A percentile compares a stretch with the other conserved stretches of the same genome.
Conservation (phyloP, 306 rosid genomes). For the Glycyrrhiza uralensis region DNA sequence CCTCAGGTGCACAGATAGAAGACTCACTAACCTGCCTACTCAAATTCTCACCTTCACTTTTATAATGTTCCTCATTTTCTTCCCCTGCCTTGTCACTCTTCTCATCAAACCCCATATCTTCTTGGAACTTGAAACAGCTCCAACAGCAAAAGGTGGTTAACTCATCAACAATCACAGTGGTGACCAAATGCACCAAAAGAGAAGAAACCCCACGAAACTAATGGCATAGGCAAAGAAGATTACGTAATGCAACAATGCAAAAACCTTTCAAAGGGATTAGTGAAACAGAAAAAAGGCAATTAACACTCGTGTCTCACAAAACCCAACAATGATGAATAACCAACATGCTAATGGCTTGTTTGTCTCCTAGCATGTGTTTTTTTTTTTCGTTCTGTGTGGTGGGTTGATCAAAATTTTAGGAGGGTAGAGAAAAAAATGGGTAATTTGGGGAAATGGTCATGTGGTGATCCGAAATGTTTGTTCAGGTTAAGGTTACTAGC, state of each 20-base stretch:
- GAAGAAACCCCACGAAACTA: background rate
- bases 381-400: no score
- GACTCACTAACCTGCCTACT: slow-evolving; percentile 46
- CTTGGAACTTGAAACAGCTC: slow-evolving; percentile 45
- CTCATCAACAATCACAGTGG: slow-evolving; percentile 25
- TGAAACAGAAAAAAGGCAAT: slow-evolving; percentile 19
- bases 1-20: slow-evolving; percentile 51
- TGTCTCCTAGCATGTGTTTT: slow-evolving; percentile 24
- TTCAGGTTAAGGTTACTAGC: slow-evolving; percentile 25
- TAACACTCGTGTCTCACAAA: background rate
- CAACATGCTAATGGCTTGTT: slow-evolving; percentile 17
- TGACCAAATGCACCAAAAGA: background rate
- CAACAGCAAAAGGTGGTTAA: slow-evolving; percentile 40
- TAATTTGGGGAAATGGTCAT: slow-evolving; percentile 28
- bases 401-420: slow-evolving; percentile 32
- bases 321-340: slow-evolving; percentile 20
- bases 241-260: background rate
- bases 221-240: background rate
- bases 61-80: background rate
- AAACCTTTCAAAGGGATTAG: background rate
- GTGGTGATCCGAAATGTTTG: slow-evolving; percentile 65
- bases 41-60: slow-evolving; percentile 22
- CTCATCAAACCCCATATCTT: slow-evolving; percentile 56
- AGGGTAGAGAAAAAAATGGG: background rate
- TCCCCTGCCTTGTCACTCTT: slow-evolving; percentile 9